Conservation (phyloP, 495 filamentous ascomycete genomes). For the Hypoxylon lenormandii region DNA sequence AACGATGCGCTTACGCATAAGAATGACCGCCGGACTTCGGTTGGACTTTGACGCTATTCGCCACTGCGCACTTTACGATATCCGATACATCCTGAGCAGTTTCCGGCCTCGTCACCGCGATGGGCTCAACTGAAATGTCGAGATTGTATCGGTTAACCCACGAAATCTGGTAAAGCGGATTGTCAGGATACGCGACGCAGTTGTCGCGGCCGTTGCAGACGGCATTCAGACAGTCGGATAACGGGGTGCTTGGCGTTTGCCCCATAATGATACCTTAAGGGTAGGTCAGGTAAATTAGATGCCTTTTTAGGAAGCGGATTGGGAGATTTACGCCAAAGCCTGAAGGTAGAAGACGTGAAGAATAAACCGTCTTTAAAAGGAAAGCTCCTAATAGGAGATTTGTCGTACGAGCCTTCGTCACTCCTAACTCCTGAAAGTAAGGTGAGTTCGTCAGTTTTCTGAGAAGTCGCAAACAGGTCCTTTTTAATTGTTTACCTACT, state of each 20-base stretch:
- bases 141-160: conserved; percentile 73
- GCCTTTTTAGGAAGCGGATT: conserved; percentile 14
- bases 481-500: conserved; percentile 29
- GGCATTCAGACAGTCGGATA: conserved; percentile 56
- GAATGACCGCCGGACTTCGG: conserved; percentile 79
- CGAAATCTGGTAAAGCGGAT: conserved; percentile 54
- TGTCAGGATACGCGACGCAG: conserved; percentile 58
- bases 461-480: conserved; percentile 34
- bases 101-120: conserved; percentile 71
- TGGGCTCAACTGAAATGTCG: conserved; percentile 69
- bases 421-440: conserved; percentile 28
- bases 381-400: conserved; percentile 1
- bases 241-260: conserved; percentile 43
- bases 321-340: conserved; percentile 3
- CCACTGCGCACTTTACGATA: conserved; percentile 69
- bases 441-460: conserved; percentile 8
- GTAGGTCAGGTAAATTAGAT: conserved; percentile 6
- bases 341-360: conserved; percentile 1
- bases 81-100: conserved; percentile 68
- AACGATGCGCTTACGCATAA: conserved; percentile 60
- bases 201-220: conserved; percentile 56
- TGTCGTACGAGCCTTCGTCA: conserved; percentile 11
- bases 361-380: conserved; percentile 1
- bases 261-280: conserved; percentile 42
- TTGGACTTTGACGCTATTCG: conserved; percentile 70